Evolutionary conservation across 345 rosid genomes (phyloP).

Genomic region (Hibiscus trionum): DNA sequence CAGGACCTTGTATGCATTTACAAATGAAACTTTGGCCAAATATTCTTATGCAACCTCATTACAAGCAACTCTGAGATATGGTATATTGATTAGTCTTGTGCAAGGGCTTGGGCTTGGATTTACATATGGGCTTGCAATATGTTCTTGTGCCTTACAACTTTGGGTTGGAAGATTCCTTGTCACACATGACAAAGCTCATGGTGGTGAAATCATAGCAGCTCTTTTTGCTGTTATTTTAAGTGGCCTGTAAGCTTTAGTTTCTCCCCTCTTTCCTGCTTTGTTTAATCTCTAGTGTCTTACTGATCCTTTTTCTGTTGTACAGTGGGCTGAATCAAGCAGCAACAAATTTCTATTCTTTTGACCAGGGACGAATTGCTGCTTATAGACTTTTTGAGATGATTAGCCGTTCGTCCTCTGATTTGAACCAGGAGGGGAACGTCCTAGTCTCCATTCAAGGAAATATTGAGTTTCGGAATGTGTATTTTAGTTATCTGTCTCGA

Average conservation of each 20-base stretch:
- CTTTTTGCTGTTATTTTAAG: slow-evolving; percentile 90
- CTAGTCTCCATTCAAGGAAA: slow-evolving; percentile 67
- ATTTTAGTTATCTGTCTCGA: slow-evolving; percentile 95
- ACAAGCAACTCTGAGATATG: slow-evolving; percentile 97
- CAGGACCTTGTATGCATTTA: slow-evolving; percentile 92
- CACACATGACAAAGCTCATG: slow-evolving; percentile 47
- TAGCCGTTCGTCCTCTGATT: slow-evolving; percentile 73
- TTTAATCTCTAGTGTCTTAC: slow-evolving; percentile 7
- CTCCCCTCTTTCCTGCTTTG: slow-evolving; percentile 14
- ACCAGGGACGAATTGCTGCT: slow-evolving; percentile 98
- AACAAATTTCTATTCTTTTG: slow-evolving; percentile 97
- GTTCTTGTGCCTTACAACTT: slow-evolving; percentile 94
- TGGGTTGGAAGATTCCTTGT: slow-evolving; percentile 92
- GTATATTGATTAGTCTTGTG: slow-evolving; percentile 87
- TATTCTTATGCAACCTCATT: slow-evolving; percentile 94
- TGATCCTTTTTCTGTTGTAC: slow-evolving; percentile 9
- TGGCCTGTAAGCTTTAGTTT: slow-evolving; percentile 78
- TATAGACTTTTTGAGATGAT: slow-evolving; percentile 98
- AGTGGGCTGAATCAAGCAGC: slow-evolving; percentile 99
- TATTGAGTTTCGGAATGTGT: slow-evolving; percentile 96
- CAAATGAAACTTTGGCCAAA: slow-evolving; percentile 95
- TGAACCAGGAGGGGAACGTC: slow-evolving; percentile 64
- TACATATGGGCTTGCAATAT: slow-evolving; percentile 96
- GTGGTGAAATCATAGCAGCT: slow-evolving; percentile 87
- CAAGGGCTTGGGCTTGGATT: slow-evolving; percentile 99